Base-by-base conservation (phyloP, 2,329 filamentous ascomycete species). In the Penicillium fuscoglaucum region DNA sequence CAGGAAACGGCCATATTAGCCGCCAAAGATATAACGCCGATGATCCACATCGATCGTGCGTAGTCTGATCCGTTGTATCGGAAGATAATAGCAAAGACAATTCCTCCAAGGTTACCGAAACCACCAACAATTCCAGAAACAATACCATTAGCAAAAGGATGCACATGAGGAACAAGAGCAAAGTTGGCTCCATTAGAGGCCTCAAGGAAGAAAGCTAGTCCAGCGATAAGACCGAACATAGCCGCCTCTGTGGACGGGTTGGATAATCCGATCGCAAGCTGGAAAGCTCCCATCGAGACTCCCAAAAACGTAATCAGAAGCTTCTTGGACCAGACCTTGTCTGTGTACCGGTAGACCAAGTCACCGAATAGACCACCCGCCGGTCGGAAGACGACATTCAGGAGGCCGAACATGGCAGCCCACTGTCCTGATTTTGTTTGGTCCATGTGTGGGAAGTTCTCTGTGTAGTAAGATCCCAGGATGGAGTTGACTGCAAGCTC, bases 111-210 rank as follows among this genome's bases (percentile, higher is more conserved):
- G 69, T 96, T 97, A 1, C 93, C 92, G 9, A 84, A 81, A 0
- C 89, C 91, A 10, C 93, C 93, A 0, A 91, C 88, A 37, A 90
- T 79, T 13, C 92, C 92, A 1, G 88, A 90, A 7, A 96, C 83
- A 56, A 86, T 80, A 74, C 91, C 92, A 74, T 96, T 96, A 60
- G 91, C 90, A 60, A 83, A 83, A 1, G 91, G 90, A 74, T 93
- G 89, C 1, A 96, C 88, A 71, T 96, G 93, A 4, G 92, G 91
- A 26, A 96, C 88, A 6, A 96, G 82, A 0, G 90, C 86, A 74
- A 95, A 96, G 77, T 90, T 95, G 41, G 90, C 87, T 0, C 93
- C 93, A 71, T 96, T 96, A 43, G 87, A 87, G 2, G 89, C 90
- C 73, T 96, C 91, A 44, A 92, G 77, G 78, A 96, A 96, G 71